Base-by-base conservation (phyloP, 495 filamentous ascomycete genomes). In the Tuber borchii region DNA sequence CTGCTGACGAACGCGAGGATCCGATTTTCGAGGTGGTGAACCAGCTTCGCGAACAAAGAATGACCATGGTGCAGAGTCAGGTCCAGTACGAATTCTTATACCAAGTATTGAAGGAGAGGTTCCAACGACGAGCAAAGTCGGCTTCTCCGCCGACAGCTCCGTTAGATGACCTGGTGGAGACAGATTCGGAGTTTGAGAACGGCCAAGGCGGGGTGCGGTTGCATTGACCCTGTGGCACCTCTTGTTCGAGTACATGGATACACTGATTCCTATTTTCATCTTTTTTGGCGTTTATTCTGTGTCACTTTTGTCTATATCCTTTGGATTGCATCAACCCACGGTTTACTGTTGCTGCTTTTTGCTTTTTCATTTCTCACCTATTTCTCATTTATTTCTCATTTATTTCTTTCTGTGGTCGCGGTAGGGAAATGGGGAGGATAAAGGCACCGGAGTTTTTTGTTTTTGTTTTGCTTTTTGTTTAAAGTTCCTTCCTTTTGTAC, bases 61-160 rank as follows among this genome's bases (percentile, higher is more conserved):
- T 93, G 88, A 92, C 91, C 83, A 99, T 98, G 96, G 96, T 99
- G 6, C 95, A 98, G 84, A 91, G 91, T 43, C 92, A 94, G 81
- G 84, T 87, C 78, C 96, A 99, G 84, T 93, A 93, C 81, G 83
- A 88, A 26, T 98, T 99, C 82, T 88, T 99, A 68, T 98, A 99
- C 85, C 90, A 93, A 80, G 93, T 97, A 0, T 80, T 97, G 74
- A 87, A 89, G 69, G 92, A 94, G 83, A 85, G 90, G 78, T 92
- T 83, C 73, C 74, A 80, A 70, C 69, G 76, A 39, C 71, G 76
- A 44, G 72, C 76, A 26, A 83, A 82, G 46, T 82, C 80, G 9
- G 76, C 80, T 70, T 82, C 80, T 65, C 80, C 80, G 16, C 80
- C 80, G 1, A 61, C 61, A 73, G 39, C 56, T 37, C 65, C 51